Conservation (phyloP, 805 yeast species). For the Sugiyamaella boreocaroliniensis region DNA sequence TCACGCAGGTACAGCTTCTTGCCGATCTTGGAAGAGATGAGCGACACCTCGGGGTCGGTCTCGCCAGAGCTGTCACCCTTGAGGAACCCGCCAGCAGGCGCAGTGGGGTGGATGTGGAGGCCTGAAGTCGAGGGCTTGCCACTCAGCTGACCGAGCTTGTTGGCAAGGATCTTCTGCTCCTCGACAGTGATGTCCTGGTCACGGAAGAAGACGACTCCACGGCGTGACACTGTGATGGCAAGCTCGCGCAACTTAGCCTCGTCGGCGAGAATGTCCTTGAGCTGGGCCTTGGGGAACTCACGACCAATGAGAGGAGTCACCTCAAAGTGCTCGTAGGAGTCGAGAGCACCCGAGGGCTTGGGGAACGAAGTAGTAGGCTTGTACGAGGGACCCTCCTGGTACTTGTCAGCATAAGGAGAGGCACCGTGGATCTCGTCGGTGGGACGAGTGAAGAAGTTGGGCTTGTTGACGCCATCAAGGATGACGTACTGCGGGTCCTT, state of each 20-base stretch:
- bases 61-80: constrained; percentile 20
- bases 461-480: background rate
- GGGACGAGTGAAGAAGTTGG: background rate
- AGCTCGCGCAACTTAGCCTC: constrained; percentile 29
- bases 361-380: constrained; percentile 12
- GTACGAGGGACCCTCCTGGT: constrained; percentile 7
- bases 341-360: constrained; percentile 23
- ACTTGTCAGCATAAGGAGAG: constrained; percentile 23
- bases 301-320: constrained; percentile 29
- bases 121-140: constrained; percentile 26
- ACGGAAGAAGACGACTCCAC: constrained; percentile 47
- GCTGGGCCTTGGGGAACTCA: constrained; percentile 24
- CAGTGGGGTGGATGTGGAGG: constrained; percentile 29
- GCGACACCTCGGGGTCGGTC: constrained; percentile 25
- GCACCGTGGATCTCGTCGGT: constrained; percentile 16
- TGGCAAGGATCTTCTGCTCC: constrained; percentile 25
- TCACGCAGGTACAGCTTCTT: constrained; percentile 15
- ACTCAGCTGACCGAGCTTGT: constrained; percentile 22
- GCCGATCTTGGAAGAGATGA: constrained; percentile 22
- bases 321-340: constrained; percentile 25
- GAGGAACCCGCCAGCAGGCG: constrained; percentile 20
- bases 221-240: constrained; percentile 41
- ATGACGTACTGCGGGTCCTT: constrained; percentile 1
- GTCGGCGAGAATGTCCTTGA: constrained; percentile 25
- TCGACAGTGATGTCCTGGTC: constrained; percentile 35